Evolutionary conservation across 257 asterid species (phyloP), one percentile per base, ranked within the genome.

Genomic region (Datura wrightii): DNA sequence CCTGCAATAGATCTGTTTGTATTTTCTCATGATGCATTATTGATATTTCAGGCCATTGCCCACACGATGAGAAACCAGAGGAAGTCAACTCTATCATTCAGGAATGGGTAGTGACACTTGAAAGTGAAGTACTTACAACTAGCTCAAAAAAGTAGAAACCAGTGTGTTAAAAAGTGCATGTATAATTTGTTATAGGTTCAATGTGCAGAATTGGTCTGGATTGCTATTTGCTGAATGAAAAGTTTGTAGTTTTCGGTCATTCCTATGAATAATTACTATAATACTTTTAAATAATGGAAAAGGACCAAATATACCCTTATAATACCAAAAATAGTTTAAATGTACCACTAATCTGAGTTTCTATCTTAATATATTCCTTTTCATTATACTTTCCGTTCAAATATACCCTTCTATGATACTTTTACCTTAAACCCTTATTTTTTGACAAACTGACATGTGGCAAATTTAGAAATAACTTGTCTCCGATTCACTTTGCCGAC

Each of bases 21-120:
- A 48, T 19, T 83, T 83, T 52, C 72, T 87, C 67, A n/a, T 78
- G 11, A 19, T 83, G 82, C 52, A 74, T 63, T 71, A 10, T 58
- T 83, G 39, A 86, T 82, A 80, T 87, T 82, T 71, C 93, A 95
- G 99, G 99, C 60, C 99, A 95, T 86, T 94, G 99, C 84, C 99
- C 99, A 79, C 99, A 95, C 0, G 99, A 95, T 79, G 99, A 95
- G 94, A 88, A 84, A 85, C 99, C 99, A 7, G 88, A 87, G 69
- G 97, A 89, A 89, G 94, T 95, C 90, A 95, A 94, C 83, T 82
- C 90, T 34, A 85, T 95, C 87, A 89, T 95, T 50, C 87, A 84
- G 79, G 91, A 92, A 70, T 94, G 99, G 99, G 88, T 95, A 81
- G 86, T 60, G 58, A 62, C 87, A 44, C 80, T 91, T 79, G 97